A percentile compares a stretch with the other conserved stretches of the same genome.
Conservation (phyloP, 805 yeast genomes). For the Isabelozyma pseudorhagii region DNA sequence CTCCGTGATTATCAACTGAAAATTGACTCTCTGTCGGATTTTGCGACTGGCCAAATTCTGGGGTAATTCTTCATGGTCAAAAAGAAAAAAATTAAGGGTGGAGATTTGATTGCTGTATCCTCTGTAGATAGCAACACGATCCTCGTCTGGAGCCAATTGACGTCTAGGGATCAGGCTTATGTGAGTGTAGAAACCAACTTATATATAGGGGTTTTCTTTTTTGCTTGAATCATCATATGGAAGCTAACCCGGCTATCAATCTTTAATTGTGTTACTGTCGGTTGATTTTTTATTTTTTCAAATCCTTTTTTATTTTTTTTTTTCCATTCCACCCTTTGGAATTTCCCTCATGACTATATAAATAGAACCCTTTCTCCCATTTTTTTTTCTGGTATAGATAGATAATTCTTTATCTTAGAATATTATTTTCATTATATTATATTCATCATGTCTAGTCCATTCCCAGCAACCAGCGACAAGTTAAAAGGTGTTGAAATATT, state of each 20-base stretch:
- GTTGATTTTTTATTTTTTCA: too few relatives aligned
- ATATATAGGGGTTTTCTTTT: too few relatives aligned
- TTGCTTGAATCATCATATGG: neutral
- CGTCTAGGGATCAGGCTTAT: too few relatives aligned
- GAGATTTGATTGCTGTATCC: too few relatives aligned
- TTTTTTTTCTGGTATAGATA: neutral
- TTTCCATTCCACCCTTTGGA: neutral
- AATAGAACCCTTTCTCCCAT: slow-evolving; percentile 3
- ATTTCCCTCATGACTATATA: slow-evolving; percentile 1
- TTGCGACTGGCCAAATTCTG: neutral
- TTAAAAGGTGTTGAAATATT: slow-evolving; percentile 53
- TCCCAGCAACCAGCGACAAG: slow-evolving; percentile 41
- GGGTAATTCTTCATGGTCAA: neutral
- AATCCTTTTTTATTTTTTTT: too few relatives aligned
- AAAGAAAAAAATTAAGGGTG: too few relatives aligned
- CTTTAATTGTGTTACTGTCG: neutral
- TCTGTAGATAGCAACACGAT: too few relatives aligned
- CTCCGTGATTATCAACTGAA: neutral
- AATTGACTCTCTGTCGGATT: neutral
- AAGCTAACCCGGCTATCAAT: neutral
- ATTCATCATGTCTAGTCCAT: slow-evolving; percentile 36
- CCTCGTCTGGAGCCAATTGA: too few relatives aligned
- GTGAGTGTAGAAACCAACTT: too few relatives aligned
- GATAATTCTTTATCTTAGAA: neutral
- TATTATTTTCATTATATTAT: neutral